phyloP scores from a whole-genome alignment of 2,329 filamentous ascomycete genomes.

The Rhynchosporium secalis region DNA sequence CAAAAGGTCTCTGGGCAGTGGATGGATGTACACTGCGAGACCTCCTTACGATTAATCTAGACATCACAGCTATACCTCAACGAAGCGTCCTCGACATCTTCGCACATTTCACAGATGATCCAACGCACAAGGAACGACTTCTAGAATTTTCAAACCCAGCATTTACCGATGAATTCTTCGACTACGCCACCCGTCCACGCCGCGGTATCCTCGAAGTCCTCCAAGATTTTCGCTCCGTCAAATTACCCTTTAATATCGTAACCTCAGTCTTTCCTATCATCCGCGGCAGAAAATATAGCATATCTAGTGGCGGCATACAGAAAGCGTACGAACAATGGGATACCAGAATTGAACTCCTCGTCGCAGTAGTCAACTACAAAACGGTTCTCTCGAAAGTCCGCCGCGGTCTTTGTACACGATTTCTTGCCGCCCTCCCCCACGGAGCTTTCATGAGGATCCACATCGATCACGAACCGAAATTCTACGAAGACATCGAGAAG shows the following conservation, averaged over 20 bases:
- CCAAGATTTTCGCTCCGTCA: constrained; percentile 83
- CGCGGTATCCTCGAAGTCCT: constrained; percentile 91
- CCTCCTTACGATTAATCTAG: constrained; percentile 79
- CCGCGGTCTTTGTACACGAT: constrained; percentile 87
- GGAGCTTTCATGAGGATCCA: constrained; percentile 61
- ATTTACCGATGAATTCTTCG: constrained; percentile 87
- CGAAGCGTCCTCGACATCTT: constrained; percentile 82
- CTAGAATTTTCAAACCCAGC: constrained; percentile 78
- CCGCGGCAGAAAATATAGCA: constrained; percentile 90
- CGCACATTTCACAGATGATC: constrained; percentile 70
- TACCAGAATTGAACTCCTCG: constrained; percentile 67
- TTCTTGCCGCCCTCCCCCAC: constrained; percentile 64
- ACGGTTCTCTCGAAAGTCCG: constrained; percentile 83
- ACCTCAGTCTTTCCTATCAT: constrained; percentile 77
- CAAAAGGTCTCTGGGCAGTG: constrained; percentile 31
- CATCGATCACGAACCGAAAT: constrained; percentile 48
- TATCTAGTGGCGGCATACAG: constrained; percentile 68
- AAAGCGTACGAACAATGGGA: constrained; percentile 30
- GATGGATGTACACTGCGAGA: constrained; percentile 59
- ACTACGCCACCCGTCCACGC: constrained; percentile 89
- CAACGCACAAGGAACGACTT: constrained; percentile 76
- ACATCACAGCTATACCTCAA: constrained; percentile 86
- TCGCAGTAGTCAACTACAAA: constrained; percentile 88
- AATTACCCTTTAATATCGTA: constrained; percentile 73
- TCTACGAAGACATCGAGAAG: constrained; percentile 45